phyloP scores from a whole-genome alignment of 1,284 basidiomycete species.

The Taiwanofungus camphoratus region DNA sequence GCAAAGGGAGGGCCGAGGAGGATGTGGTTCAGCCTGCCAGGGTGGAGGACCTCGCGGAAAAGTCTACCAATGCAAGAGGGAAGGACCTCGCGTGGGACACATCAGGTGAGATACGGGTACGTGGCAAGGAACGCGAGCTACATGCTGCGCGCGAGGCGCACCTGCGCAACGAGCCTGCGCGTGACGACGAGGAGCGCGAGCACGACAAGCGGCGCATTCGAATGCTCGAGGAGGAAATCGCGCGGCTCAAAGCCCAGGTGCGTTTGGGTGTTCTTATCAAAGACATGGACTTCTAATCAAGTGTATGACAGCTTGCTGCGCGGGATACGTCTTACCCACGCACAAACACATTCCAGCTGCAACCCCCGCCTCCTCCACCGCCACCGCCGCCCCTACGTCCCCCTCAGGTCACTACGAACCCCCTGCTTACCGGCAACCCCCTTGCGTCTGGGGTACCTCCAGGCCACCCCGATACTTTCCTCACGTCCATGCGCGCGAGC shows the following conservation, averaged over 20 bases:
- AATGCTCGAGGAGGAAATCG: constrained; percentile 63
- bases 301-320: neutral
- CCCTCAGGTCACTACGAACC: neutral
- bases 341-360: constrained; percentile 9
- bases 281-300: neutral
- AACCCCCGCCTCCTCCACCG: constrained; percentile 20
- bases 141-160: constrained; percentile 47
- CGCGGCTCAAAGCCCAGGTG: constrained; percentile 58
- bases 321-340: constrained; percentile 7
- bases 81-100: constrained; percentile 44
- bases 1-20: constrained; percentile 2
- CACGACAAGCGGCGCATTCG: constrained; percentile 59
- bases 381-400: neutral
- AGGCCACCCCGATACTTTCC: constrained; percentile 35
- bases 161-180: constrained; percentile 34
- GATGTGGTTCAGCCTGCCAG: constrained; percentile 3
- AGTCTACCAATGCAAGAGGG: constrained; percentile 33
- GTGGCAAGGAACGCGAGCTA: constrained; percentile 57
- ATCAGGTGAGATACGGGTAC: constrained; percentile 41
- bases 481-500: constrained; percentile 53
- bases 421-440: constrained; percentile 30
- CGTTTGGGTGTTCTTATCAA: constrained; percentile 7
- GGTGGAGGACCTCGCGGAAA: neutral
- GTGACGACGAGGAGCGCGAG: constrained; percentile 38
- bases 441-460: constrained; percentile 23